Evolutionary conservation across 2,329 filamentous ascomycete species (phyloP).

Genomic region (Emergomyces pasteurianus): DNA sequence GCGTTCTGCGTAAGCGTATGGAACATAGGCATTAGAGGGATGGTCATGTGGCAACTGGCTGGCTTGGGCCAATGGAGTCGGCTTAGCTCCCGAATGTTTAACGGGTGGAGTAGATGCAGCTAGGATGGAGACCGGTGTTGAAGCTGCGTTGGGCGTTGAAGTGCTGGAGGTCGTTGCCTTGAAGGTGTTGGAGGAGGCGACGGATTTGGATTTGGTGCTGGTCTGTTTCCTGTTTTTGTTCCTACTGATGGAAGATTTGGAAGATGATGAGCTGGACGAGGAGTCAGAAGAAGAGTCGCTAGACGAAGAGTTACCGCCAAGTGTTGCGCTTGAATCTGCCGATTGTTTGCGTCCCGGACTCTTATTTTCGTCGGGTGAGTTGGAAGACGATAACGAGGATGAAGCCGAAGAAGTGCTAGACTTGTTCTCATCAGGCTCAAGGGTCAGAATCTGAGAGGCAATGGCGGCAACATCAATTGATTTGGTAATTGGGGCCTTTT

Average conservation of each 20-base stretch:
- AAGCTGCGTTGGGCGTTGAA: constrained; percentile 36
- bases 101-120: constrained; percentile 24
- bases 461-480: constrained; percentile 9
- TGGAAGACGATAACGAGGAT: constrained; percentile 16
- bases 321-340: constrained; percentile 21
- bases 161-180: constrained; percentile 13
- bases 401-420: constrained; percentile 7
- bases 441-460: constrained; percentile 23
- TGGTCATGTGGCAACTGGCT: constrained; percentile 53
- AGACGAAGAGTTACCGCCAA: constrained; percentile 16
- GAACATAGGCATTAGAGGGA: constrained; percentile 70
- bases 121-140: constrained; percentile 31
- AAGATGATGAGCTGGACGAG: constrained; percentile 6
- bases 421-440: constrained; percentile 19
- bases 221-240: constrained; percentile 13
- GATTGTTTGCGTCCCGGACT: constrained; percentile 11
- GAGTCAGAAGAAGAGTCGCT: constrained; percentile 1
- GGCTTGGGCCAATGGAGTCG: constrained; percentile 68
- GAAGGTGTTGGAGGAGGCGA: constrained; percentile 8
- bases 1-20: constrained; percentile 77
- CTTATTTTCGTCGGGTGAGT: constrained; percentile 3
- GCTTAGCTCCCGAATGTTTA: constrained; percentile 39
- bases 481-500: constrained; percentile 14
- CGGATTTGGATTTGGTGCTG: constrained; percentile 21
- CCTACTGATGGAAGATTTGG: constrained; percentile 13